Evolutionary conservation across 306 rosid genomes (phyloP).

Genomic region (Quercus agrifolia): DNA sequence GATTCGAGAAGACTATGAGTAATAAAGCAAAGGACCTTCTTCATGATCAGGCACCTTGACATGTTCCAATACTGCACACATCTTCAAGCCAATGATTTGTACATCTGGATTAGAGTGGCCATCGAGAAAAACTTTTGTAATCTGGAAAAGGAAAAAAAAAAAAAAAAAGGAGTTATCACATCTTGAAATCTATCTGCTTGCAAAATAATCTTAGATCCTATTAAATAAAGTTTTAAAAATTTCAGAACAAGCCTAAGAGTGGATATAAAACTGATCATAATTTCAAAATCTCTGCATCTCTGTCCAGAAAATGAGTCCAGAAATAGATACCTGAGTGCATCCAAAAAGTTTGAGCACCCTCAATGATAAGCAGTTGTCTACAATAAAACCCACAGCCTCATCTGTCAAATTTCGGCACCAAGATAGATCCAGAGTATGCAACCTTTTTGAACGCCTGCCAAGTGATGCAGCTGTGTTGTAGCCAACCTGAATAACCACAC

Average conservation of each 20-base stretch:
- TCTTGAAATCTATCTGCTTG: not conserved
- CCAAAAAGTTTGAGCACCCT: slow-evolving; percentile 71
- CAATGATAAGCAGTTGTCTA: slow-evolving; percentile 67
- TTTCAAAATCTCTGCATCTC: not conserved
- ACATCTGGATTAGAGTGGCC: slow-evolving; percentile 61
- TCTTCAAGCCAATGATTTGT: slow-evolving; percentile 50
- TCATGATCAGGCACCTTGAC: slow-evolving; percentile 20
- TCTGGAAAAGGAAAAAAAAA: slow-evolving; percentile 26
- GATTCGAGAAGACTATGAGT: slow-evolving; percentile 9
- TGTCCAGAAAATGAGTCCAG: not conserved
- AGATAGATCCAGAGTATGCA: slow-evolving; percentile 76
- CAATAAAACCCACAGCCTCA: slow-evolving; percentile 63
- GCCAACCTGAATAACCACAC: slow-evolving; percentile 55
- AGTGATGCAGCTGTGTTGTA: slow-evolving; percentile 57
- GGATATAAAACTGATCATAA: not conserved
- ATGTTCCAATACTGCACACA: slow-evolving; percentile 44
- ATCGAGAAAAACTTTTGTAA: slow-evolving; percentile 53
- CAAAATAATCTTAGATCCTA: not conserved
- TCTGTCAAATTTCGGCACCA: slow-evolving; percentile 79
- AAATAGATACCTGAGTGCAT: slow-evolving; percentile 65
- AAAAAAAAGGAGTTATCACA: not conserved
- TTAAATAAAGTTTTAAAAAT: not conserved
- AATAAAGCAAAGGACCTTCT: slow-evolving; percentile 39
- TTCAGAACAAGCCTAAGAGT: not conserved
- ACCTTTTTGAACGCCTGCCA: slow-evolving; percentile 38